Evolutionary conservation across 768 basidiomycete species (phyloP), one percentile per base, ranked within the genome.

Genomic region (Leccinum sublutescens): DNA sequence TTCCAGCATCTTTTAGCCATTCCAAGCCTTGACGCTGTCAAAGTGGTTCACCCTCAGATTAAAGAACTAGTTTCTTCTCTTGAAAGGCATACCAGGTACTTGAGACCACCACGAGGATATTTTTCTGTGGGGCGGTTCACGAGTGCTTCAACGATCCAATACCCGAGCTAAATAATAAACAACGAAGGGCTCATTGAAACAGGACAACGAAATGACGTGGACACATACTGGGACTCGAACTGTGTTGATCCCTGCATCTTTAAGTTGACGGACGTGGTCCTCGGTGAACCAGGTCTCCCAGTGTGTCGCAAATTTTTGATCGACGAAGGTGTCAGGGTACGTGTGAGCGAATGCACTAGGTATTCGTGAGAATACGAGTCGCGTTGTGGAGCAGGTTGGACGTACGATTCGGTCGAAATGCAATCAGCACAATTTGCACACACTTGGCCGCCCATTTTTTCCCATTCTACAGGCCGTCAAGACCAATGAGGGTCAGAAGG

Each of bases 271-370:
- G 17, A 91, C 86, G 59, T 92, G 82, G 1, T 71, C 53, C 60
- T 88, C 75, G 8, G 77, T 86, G 69, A 93, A 91, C 91, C 91
- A 93, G 1, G 84, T 82, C 10, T 79, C 66, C 89, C 89, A 91
- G 64, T 93, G 91, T 19, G 76, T 54, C 34, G 82, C 77, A 61
- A 92, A 87, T 19, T 64, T 82, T 9, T 68, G 58, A 61, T 91
- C 85, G 3, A 83, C 87, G 4, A n/a, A 43, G 0, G 79, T 83
- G 4, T 78, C 54, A 0, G 86, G 88, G 64, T 81, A 85, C 0
- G 84, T 83, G 57, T 81, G 71, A 3, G 84, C 85, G 51, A 88
- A 83, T 2, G 80, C 79, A 53, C 89, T 91, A 50, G 5, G 31
- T 27, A 49, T 15, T 33, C 15, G 7, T 64, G 50, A 61, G 60